Evolutionary conservation across 1,284 basidiomycete genomes (phyloP).

Genomic region (Xanthoconium separans): DNA sequence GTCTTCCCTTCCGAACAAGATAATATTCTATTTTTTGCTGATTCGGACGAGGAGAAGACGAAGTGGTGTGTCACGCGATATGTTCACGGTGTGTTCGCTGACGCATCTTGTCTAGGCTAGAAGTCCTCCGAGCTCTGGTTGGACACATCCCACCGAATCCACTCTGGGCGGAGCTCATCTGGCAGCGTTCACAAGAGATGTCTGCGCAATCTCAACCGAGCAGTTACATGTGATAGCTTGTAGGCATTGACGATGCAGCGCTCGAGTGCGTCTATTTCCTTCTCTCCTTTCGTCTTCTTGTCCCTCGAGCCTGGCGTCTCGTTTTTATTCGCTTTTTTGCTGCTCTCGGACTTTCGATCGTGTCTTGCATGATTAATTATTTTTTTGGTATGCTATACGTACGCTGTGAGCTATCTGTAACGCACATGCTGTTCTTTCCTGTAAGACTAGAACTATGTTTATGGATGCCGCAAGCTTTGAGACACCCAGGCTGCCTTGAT

Average conservation of each 20-base stretch:
- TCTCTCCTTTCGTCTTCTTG: conserved; percentile 9
- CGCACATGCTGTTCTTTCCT: conserved; percentile 13
- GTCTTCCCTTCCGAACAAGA: conserved; percentile 79
- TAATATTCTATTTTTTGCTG: conserved; percentile 90
- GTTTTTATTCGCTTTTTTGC: conserved; percentile 2
- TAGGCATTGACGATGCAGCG: background rate
- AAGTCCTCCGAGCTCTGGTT: conserved; percentile 76
- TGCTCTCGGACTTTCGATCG: conserved; percentile 1
- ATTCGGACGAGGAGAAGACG: conserved; percentile 85
- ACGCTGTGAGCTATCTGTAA: conserved; percentile 1
- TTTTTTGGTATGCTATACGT: conserved; percentile 20
- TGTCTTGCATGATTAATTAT: background rate
- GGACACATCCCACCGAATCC: conserved; percentile 88
- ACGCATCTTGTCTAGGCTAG: conserved; percentile 56
- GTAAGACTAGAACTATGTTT: conserved; percentile 16
- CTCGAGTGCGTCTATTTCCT: background rate
- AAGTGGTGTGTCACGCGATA: conserved; percentile 66
- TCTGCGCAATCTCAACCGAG: conserved; percentile 18
- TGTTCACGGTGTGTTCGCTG: background rate
- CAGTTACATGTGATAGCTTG: conserved; percentile 7
- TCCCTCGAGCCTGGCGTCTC: conserved; percentile 5
- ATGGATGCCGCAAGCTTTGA: conserved; percentile 13
- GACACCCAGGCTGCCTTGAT: background rate
- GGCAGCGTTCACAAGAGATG: conserved; percentile 66
- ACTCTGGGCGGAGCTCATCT: conserved; percentile 86